A percentile compares a stretch with the other conserved stretches of the same genome.
Conservation (phyloP, 495 filamentous ascomycete genomes). For the Neurospora tetrasperma region DNA sequence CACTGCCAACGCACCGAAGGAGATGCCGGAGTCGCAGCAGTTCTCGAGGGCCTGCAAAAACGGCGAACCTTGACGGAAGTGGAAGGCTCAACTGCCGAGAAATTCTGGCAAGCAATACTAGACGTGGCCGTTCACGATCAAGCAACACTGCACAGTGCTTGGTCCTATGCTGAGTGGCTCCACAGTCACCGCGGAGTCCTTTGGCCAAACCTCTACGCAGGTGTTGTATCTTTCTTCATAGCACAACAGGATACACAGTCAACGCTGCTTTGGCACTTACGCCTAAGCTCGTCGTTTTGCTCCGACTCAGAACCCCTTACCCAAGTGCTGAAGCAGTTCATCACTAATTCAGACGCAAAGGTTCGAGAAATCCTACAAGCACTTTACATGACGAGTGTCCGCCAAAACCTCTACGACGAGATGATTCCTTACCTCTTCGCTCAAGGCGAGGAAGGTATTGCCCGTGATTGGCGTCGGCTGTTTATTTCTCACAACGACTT, state of each 20-base stretch:
- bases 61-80: slow-evolving; percentile 20
- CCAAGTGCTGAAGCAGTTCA: slow-evolving; percentile 23
- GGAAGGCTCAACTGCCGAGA: slow-evolving; percentile 19
- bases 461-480: slow-evolving; percentile 47
- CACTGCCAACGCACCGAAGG: slow-evolving; percentile 53
- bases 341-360: slow-evolving; percentile 16
- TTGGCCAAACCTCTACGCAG: slow-evolving; percentile 35
- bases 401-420: slow-evolving; percentile 49
- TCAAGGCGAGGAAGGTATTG: slow-evolving; percentile 37
- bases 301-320: slow-evolving; percentile 19
- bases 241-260: slow-evolving; percentile 19
- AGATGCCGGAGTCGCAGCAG: slow-evolving; percentile 36
- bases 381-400: slow-evolving; percentile 41
- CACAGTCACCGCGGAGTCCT: slow-evolving; percentile 35
- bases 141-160: slow-evolving; percentile 37
- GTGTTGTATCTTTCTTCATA: slow-evolving; percentile 25
- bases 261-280: slow-evolving; percentile 27
- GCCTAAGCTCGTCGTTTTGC: slow-evolving; percentile 27
- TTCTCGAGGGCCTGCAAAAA: slow-evolving; percentile 25
- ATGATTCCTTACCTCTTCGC: slow-evolving; percentile 48
- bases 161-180: slow-evolving; percentile 46
- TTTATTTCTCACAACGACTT: slow-evolving; percentile 23
- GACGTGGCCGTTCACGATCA: slow-evolving; percentile 28
- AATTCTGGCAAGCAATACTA: slow-evolving; percentile 55
- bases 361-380: slow-evolving; percentile 22